Base-by-base conservation (phyloP, 208 protist species). In the Leptomonas seymouri region DNA sequence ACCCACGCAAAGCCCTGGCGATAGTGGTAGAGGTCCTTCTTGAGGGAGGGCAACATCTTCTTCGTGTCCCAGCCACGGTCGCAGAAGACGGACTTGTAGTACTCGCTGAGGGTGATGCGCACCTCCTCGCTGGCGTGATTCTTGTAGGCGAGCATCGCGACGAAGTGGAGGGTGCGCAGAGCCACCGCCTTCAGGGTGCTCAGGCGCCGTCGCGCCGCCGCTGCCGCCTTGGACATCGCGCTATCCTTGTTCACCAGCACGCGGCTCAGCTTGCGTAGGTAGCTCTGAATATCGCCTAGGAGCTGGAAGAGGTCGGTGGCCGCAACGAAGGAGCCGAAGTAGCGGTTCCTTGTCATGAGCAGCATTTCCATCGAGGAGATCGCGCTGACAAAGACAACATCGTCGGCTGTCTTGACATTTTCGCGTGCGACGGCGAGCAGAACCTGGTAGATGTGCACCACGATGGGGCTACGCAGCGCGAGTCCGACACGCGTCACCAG, bases 31-130 rank as follows among this genome's bases (percentile, higher is more conserved):
- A 96, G 79, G 55, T 96, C 91, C 42, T 82, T 81, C 82, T 96
- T 94, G 28, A 96, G 62, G 30, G 60, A 57, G 27, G 84, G 81
- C 57, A 94, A 64, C 18, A 87, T 45, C 48, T 80, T 81, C 75
- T 92, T 91, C 54, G 81, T 90, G 53, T 93, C 81, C 91, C 91
- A 96, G 9, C 91, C 91, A 45, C 91, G 88, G 69, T 96, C 91
- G 54, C 82, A 90, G 71, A 96, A 96, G 61, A 96, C 86, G 49
- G 91, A 93, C 60, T 92, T 91, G 82, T 96, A 96, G 82, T 91
- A 96, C 67, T 94, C 87, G 48, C 59, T 53, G 36, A 94, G 55
- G 11, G 86, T 88, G 51, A 94, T 87, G 42, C 87, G 91, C 14
- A 94, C 89, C 36, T 91, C 89, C 56, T 94, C 91, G 44, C 81